A percentile compares a stretch with the other conserved stretches of the same genome.
These are phyloP conservation scores for Durotheca rogersii DNA, from an alignment of 495 filamentous ascomycete genomes.

Conservation along the genomic window DNA sequence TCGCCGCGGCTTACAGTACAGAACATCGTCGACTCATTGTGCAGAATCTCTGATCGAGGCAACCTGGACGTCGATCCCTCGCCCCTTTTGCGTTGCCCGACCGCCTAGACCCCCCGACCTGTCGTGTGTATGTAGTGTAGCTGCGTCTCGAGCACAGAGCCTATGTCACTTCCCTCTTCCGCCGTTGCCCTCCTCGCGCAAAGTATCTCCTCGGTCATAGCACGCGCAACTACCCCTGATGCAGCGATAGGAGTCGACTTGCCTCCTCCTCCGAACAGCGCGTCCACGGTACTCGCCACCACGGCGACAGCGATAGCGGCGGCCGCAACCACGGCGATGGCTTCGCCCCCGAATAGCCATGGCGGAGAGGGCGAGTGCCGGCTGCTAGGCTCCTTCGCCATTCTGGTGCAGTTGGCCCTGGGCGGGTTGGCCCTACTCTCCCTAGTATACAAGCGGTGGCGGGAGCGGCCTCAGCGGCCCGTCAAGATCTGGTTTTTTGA, in stretches of 20 bases:
- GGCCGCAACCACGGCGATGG: conserved; percentile 22
- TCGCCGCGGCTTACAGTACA: too few relatives aligned
- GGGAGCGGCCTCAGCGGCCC: conserved; percentile 87
- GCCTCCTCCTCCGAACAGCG: conserved; percentile 29
- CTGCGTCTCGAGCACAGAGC: conserved; percentile 17
- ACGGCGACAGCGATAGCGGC: conserved; percentile 37
- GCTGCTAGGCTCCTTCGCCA: conserved; percentile 80
- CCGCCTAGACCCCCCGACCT: too few relatives aligned
- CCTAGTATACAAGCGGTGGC: conserved; percentile 89
- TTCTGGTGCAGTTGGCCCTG: conserved; percentile 86
- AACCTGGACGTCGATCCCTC: conserved; percentile 27
- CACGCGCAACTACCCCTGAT: conserved; percentile 30
- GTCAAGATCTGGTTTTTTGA: conserved; percentile 96
- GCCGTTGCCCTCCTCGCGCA: conserved; percentile 16
- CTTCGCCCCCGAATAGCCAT: conserved; percentile 9
- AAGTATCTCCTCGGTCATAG: conserved; percentile 26
- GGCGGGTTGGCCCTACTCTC: conserved; percentile 79
- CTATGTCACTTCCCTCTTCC: conserved; percentile 33
- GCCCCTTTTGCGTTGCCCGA: conserved; percentile 18
- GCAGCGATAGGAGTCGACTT: conserved; percentile 34
- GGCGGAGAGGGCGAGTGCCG: conserved; percentile 65
- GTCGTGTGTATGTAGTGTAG: too few relatives aligned
- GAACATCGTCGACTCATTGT: too few relatives aligned
- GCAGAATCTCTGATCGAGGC: too few relatives aligned
- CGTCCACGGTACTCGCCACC: conserved; percentile 34